Conservation (phyloP, 768 basidiomycete species). For the Naematelia encephala region DNA sequence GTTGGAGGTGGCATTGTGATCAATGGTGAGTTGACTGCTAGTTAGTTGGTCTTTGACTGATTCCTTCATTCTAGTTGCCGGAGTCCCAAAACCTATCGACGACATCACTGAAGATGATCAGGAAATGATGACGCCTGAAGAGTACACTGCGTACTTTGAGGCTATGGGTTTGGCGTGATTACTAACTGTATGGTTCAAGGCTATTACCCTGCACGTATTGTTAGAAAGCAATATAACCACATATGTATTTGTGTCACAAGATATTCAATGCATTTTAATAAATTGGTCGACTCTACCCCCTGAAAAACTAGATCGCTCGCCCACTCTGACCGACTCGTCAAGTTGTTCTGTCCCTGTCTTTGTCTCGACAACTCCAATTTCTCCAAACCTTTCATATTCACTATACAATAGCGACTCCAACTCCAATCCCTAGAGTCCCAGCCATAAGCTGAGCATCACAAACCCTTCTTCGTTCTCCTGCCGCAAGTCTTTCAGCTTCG, state of each 20-base stretch:
- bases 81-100: constrained; percentile 67
- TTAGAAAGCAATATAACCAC: neutral
- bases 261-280: too few relatives aligned
- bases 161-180: neutral
- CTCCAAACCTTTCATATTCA: too few relatives aligned
- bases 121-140: constrained; percentile 87
- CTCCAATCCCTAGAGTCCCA: constrained; percentile 19
- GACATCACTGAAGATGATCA: constrained; percentile 88
- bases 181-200: neutral
- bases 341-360: too few relatives aligned
- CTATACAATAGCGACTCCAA: too few relatives aligned
- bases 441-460: constrained; percentile 25
- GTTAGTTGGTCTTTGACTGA: too few relatives aligned
- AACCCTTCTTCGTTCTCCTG: constrained; percentile 30
- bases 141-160: constrained; percentile 56
- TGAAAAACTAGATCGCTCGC: too few relatives aligned
- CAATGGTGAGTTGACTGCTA: constrained; percentile 19
- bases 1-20: constrained; percentile 18
- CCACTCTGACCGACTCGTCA: too few relatives aligned
- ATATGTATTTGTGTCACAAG: neutral
- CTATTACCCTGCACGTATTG: neutral
- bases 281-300: too few relatives aligned
- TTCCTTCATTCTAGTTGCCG: too few relatives aligned
- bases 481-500: constrained; percentile 35
- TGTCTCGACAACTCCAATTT: too few relatives aligned